phyloP scores from a whole-genome alignment of 495 filamentous ascomycete species.

The Cetradonia linearis region DNA sequence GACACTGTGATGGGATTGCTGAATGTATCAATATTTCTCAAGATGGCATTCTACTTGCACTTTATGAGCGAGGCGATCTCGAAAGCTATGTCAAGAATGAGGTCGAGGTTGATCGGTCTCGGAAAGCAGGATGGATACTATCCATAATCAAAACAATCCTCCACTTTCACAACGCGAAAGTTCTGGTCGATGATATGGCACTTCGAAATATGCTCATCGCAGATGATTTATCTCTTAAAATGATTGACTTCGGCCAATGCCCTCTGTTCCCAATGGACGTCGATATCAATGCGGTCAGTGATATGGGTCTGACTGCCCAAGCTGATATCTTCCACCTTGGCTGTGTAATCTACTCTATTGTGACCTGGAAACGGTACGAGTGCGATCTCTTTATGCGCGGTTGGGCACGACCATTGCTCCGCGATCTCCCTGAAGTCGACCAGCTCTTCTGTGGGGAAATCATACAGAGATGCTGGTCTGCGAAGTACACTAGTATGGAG shows the following conservation, averaged over 20 bases:
- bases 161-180: conserved; percentile 8
- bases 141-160: conserved; percentile 2
- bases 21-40: conserved; percentile 13
- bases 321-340: conserved; percentile 15
- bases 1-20: conserved; percentile 5
- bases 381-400: neutral
- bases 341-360: conserved; percentile 15
- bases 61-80: conserved; percentile 9
- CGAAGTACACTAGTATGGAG: conserved; percentile 7
- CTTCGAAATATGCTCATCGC: conserved; percentile 13
- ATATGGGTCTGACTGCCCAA: conserved; percentile 8
- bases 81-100: conserved; percentile 4
- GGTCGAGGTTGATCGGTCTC: conserved; percentile 1
- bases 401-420: neutral
- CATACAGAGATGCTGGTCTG: conserved; percentile 12
- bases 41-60: conserved; percentile 10
- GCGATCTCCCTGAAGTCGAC: neutral
- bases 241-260: conserved; percentile 18
- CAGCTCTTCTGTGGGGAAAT: conserved; percentile 6
- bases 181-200: conserved; percentile 13
- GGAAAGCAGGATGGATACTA: conserved; percentile 11
- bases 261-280: neutral
- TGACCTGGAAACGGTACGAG: conserved; percentile 8
- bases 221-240: conserved; percentile 15
- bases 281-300: conserved; percentile 1